phyloP scores from a whole-genome alignment of 108 stramenopile genomes.

The Poteriospumella lacustris region DNA sequence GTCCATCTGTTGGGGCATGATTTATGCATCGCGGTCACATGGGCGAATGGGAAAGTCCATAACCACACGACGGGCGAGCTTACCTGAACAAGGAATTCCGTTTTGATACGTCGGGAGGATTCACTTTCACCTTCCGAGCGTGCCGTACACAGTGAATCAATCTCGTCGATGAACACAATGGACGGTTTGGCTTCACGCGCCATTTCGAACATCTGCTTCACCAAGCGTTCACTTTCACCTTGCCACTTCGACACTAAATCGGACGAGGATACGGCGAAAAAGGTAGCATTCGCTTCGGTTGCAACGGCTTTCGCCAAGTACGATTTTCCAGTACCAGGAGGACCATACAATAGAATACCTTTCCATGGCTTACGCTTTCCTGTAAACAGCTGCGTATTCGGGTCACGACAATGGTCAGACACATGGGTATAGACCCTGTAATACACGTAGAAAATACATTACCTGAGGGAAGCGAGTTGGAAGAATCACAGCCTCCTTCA shows the following conservation, averaged over 20 bases:
- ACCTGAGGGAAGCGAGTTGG: neutral
- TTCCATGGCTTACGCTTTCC: constrained; percentile 76
- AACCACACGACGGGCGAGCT: neutral
- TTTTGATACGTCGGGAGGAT: constrained; percentile 83
- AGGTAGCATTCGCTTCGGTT: constrained; percentile 93
- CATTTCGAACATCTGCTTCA: constrained; percentile 95
- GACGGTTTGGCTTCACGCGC: constrained; percentile 73
- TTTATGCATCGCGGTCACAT: neutral
- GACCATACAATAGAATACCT: constrained; percentile 85
- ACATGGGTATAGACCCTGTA: too few species aligned
- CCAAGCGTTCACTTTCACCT: constrained; percentile 93
- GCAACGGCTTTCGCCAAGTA: constrained; percentile 98
- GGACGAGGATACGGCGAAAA: constrained; percentile 90
- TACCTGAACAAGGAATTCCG: constrained; percentile 99
- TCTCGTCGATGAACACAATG: constrained; percentile 97
- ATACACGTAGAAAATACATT: neutral
- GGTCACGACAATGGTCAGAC: constrained; percentile 67
- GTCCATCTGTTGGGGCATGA: constrained; percentile 33
- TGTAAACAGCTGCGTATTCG: constrained; percentile 89
- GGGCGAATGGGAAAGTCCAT: neutral
- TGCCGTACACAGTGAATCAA: constrained; percentile 84
- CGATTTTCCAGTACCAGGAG: constrained; percentile 74
- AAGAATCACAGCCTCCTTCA: constrained; percentile 80
- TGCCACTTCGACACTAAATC: constrained; percentile 93
- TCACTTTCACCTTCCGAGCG: constrained; percentile 85